A percentile compares a stretch with the other conserved stretches of the same genome.
Evolutionary conservation across 306 rosid genomes (phyloP).

Genomic region (Abrus precatorius): DNA sequence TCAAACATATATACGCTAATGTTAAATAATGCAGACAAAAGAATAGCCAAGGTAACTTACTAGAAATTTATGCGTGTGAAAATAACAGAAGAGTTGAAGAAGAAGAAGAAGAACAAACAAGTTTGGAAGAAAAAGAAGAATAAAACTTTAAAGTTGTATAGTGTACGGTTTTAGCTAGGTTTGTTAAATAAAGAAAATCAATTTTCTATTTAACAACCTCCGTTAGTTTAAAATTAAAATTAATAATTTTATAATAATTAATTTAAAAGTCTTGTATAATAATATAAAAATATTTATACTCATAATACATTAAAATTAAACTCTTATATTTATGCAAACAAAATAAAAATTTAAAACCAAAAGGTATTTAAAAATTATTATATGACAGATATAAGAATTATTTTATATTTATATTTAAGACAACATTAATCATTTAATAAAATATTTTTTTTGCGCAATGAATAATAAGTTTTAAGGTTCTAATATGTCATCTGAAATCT

Average conservation of each 20-base stretch:
- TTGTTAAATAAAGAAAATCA: no score
- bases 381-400: neutral
- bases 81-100: neutral
- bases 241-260: no score
- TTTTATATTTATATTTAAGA: neutral
- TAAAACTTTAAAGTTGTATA: no score
- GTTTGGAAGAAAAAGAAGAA: neutral
- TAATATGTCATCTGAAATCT: neutral
- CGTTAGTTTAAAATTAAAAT: no score
- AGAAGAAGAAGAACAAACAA: neutral
- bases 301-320: neutral
- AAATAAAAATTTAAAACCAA: neutral
- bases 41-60: constrained; percentile 16
- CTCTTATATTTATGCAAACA: neutral
- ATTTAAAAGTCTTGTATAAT: no score
- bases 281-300: neutral
- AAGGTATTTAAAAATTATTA: neutral
- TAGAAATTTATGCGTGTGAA: neutral
- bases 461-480: neutral
- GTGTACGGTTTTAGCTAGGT: no score
- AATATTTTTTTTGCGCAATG: no score
- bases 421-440: no score
- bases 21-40: neutral
- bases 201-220: no score
- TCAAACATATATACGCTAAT: neutral